Percentiles rank a stretch among this genome's conserved stretches.
These are phyloP conservation scores for Verticillium klebahnii DNA, from an alignment of 2,329 filamentous ascomycete species.

Conservation along the genomic window DNA sequence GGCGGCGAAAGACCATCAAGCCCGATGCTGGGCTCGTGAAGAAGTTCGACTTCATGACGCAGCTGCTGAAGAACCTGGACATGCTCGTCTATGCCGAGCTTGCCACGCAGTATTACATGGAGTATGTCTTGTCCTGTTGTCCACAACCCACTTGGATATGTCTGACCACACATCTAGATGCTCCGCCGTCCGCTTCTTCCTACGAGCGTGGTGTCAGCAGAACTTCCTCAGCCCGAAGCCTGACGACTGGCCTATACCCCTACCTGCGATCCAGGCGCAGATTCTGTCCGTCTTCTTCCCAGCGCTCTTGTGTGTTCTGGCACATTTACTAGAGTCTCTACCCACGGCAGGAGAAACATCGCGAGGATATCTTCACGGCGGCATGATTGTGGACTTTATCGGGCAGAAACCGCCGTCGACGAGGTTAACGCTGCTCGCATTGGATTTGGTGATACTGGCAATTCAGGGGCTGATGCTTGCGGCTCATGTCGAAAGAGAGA, in stretches of 20 bases:
- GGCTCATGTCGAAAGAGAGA: constrained; percentile 56
- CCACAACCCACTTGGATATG: too few relatives aligned
- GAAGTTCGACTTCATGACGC: constrained; percentile 57
- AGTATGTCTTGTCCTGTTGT: constrained; percentile 41
- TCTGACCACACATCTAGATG: constrained; percentile 39
- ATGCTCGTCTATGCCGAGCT: constrained; percentile 60
- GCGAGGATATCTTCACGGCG: constrained; percentile 63
- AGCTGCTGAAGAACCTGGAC: constrained; percentile 58
- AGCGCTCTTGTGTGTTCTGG: constrained; percentile 55
- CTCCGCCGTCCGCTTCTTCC: constrained; percentile 57
- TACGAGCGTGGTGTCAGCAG: constrained; percentile 56
- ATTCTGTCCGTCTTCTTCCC: constrained; percentile 54
- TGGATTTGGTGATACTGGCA: constrained; percentile 51
- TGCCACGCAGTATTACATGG: constrained; percentile 65
- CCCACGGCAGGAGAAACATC: constrained; percentile 56
- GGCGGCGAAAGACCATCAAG: constrained; percentile 30
- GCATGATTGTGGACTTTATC: constrained; percentile 63
- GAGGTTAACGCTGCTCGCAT: constrained; percentile 46
- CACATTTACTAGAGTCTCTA: constrained; percentile 52
- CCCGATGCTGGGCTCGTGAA: constrained; percentile 41
- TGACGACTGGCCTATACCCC: constrained; percentile 48
- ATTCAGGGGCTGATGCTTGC: constrained; percentile 62
- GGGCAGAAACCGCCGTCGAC: constrained; percentile 60
- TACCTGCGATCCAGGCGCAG: constrained; percentile 52
- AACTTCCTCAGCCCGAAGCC: constrained; percentile 61